Evolutionary conservation across 2,329 filamentous ascomycete species (phyloP), one percentile per base, ranked within the genome.

Genomic region (Cladophialophora exuberans): DNA sequence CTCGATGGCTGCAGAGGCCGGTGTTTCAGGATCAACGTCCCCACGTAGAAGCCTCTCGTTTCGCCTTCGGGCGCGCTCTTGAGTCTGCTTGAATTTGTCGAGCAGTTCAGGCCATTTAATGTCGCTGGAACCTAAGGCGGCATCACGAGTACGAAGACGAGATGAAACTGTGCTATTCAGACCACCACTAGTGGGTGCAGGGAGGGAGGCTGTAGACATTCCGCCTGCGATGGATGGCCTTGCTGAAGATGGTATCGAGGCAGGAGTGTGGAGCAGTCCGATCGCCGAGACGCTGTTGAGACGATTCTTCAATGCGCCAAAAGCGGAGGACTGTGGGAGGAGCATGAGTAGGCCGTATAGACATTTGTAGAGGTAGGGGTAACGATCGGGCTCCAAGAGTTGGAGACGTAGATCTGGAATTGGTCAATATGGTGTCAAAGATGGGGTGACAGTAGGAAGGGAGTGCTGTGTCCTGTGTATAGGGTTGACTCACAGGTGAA

Each of bases 211-310:
- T 6, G 52, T 38, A n/a, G 59, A 39, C 18, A 59, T 58, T 7
- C 59, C 63, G 6, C 57, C 44, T 7, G 57, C 61, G 18, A 59
- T 51, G 50, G 61, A 63, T 22, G 54, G 45, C 43, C 62, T 52
- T 42, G 64, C 13, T 49, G 54, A 43, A 11, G 65, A 61, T 33
- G 73, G 65, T 13, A 65, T 63, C 42, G 59, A 57, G 5, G 84
- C 88, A 60, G 87, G 86, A 63, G 89, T 87, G 69, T 97, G 93
- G 59, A 99, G 78, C 71, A 96, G 96, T 38, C 93, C 94, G 69
- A 99, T 97, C 48, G 94, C 92, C 76, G 90, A 96, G 63, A 99
- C 94, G 72, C 90, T 96, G 73, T 97, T 97, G 46, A 99, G 81
- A 36, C 94, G 86, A 69, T 99, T 99, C 71, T 97, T 97, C 54